Conservation (phyloP, 441 rosid genomes). For the Adansonia gregorii region DNA sequence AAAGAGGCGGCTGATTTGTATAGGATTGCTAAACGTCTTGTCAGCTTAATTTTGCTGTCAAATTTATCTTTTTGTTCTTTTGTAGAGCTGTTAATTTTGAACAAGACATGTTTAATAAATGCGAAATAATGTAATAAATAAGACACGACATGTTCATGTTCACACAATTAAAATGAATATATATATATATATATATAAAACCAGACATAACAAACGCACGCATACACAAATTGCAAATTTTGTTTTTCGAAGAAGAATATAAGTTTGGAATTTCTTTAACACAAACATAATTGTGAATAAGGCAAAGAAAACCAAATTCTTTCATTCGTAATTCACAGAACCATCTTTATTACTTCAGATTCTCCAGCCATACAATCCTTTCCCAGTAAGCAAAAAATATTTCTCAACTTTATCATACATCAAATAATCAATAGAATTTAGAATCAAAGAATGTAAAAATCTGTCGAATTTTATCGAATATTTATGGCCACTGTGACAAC, state of each 20-base stretch:
- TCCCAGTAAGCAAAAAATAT: conserved; percentile 25
- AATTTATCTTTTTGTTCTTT: neutral
- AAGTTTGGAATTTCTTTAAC: neutral
- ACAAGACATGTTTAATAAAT: neutral
- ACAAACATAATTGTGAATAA: neutral
- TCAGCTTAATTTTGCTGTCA: too few species aligned
- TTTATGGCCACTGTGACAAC: conserved; percentile 21
- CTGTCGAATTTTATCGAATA: conserved; percentile 23
- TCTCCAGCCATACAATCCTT: conserved; percentile 24
- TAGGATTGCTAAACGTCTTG: too few species aligned
- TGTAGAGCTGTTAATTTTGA: neutral
- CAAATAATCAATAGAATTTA: conserved; percentile 42
- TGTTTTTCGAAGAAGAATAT: neutral
- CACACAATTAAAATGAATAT: neutral
- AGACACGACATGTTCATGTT: neutral
- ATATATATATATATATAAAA: neutral
- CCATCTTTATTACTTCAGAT: conserved; percentile 29
- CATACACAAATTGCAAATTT: too few species aligned
- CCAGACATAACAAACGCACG: too few species aligned
- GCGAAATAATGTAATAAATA: neutral
- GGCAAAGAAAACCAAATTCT: neutral
- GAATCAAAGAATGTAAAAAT: conserved; percentile 26
- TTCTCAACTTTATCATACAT: conserved; percentile 38
- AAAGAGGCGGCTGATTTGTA: too few species aligned
- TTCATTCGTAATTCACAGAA: neutral